These are phyloP conservation scores for Jacaranda mimosifolia DNA, from an alignment of 257 asterid genomes.

Conservation along the genomic window DNA sequence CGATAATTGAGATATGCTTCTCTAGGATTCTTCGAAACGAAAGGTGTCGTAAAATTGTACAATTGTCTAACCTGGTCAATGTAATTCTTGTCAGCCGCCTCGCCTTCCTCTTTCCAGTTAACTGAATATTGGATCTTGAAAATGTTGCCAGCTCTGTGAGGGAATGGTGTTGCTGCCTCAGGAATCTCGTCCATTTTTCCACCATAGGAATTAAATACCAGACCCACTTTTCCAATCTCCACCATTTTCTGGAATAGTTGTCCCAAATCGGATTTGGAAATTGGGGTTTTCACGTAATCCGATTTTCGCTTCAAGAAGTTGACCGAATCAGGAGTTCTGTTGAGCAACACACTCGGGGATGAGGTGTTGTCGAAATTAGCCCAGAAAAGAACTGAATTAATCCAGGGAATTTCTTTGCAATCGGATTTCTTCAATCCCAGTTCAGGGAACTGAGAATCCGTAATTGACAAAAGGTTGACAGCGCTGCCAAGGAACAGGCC, in stretches of 20 bases:
- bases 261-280: constrained; percentile 41
- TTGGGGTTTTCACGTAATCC: constrained; percentile 62
- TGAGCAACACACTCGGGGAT: constrained; percentile 37
- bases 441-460: constrained; percentile 47
- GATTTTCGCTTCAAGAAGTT: constrained; percentile 64
- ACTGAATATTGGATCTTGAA: constrained; percentile 58
- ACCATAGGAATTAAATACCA: constrained; percentile 62
- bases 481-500: constrained; percentile 56
- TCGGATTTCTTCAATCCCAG: constrained; percentile 42
- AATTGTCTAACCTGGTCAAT: constrained; percentile 45
- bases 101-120: constrained; percentile 56
- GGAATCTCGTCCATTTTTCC: constrained; percentile 61
- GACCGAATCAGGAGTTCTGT: constrained; percentile 41
- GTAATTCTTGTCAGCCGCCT: constrained; percentile 43
- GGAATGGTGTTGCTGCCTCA: constrained; percentile 58
- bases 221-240: constrained; percentile 41
- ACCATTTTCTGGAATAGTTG: constrained; percentile 41
- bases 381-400: constrained; percentile 58
- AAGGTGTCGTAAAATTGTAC: constrained; percentile 62
- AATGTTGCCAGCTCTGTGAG: constrained; percentile 65
- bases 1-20: constrained; percentile 68
- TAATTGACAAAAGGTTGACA: constrained; percentile 34
- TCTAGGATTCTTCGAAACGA: constrained; percentile 62
- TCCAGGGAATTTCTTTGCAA: constrained; percentile 70
- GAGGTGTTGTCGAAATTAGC: constrained; percentile 46